Percentiles rank a stretch among this genome's conserved stretches.
phyloP scores from a whole-genome alignment of 2,329 filamentous ascomycete species.

The Proliferodiscus dingleyae region DNA sequence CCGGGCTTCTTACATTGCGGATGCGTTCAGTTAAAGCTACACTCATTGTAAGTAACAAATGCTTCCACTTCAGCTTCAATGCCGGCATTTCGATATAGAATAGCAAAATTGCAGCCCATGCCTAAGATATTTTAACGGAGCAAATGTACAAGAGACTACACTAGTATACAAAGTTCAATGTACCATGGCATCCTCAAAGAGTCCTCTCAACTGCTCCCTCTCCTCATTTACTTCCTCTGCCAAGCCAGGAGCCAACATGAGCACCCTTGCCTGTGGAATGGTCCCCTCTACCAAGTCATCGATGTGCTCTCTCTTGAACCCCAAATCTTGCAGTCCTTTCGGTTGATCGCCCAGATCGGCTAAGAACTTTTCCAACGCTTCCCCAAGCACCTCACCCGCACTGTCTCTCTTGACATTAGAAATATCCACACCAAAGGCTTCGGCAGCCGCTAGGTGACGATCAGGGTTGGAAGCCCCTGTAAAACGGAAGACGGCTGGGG shows the following conservation, averaged over 20 bases:
- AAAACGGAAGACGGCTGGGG: constrained; percentile 90
- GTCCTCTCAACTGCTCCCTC: constrained; percentile 61
- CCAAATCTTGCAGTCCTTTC: constrained; percentile 74
- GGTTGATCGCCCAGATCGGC: constrained; percentile 86
- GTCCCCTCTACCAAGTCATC: constrained; percentile 89
- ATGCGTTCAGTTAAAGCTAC: neutral
- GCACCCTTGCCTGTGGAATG: constrained; percentile 81
- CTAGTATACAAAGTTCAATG: too few species aligned
- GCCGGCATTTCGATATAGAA: too few species aligned
- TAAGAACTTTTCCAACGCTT: constrained; percentile 78
- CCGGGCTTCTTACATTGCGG: neutral
- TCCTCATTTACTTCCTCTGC: constrained; percentile 64
- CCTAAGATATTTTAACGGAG: too few species aligned
- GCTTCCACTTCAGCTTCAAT: too few species aligned
- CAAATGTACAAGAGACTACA: too few species aligned
- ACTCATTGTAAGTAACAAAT: too few species aligned
- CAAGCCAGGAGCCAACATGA: constrained; percentile 86
- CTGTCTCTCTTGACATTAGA: constrained; percentile 82
- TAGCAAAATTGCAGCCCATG: too few species aligned
- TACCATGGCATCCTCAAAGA: constrained; percentile 62
- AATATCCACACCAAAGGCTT: constrained; percentile 86
- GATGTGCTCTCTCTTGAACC: constrained; percentile 71
- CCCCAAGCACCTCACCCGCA: constrained; percentile 81
- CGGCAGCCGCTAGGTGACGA: constrained; percentile 82
- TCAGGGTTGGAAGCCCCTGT: constrained; percentile 89